Evolutionary conservation across 352 stramenopile species (phyloP).

Genomic region (Phytophthora aleatoria): DNA sequence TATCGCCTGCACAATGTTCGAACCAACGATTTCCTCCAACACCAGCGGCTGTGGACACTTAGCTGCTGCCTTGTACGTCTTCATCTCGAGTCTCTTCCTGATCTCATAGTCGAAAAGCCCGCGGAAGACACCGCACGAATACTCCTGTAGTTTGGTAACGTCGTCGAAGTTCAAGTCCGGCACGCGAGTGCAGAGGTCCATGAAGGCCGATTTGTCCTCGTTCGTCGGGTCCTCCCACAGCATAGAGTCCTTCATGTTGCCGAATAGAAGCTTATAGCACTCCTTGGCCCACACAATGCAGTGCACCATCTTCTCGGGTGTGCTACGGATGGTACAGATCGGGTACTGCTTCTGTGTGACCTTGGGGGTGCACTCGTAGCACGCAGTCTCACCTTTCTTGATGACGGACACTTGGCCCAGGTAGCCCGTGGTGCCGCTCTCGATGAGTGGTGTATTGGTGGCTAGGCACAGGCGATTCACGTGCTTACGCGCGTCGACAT

Average conservation of each 20-base stretch:
- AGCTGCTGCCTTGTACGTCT: conserved; percentile 95
- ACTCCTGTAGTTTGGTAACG: conserved; percentile 51
- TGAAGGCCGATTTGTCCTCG: conserved; percentile 88
- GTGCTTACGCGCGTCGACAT: conserved; percentile 97
- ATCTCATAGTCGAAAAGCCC: conserved; percentile 96
- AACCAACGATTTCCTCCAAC: conserved; percentile 59
- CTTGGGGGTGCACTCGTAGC: conserved; percentile 98
- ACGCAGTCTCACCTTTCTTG: conserved; percentile 97
- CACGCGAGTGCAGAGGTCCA: conserved; percentile 67
- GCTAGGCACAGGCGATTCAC: conserved; percentile 99
- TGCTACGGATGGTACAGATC: conserved; percentile 99
- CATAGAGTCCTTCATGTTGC: conserved; percentile 92
- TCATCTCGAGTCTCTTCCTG: conserved; percentile 95
- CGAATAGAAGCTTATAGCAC: conserved; percentile 90
- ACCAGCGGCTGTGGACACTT: conserved; percentile 87
- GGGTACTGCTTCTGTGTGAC: conserved; percentile 98
- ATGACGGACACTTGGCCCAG: conserved; percentile 98
- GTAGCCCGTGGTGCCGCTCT: conserved; percentile 99
- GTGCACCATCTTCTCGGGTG: conserved; percentile 99
- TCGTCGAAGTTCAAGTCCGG: conserved; percentile 50
- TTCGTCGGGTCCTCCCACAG: conserved; percentile 91
- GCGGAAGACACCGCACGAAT: conserved; percentile 80
- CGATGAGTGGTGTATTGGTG: conserved; percentile 89
- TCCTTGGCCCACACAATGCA: conserved; percentile 99
- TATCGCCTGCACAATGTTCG: conserved; percentile 47